These are phyloP conservation scores for Nannizzia gypsea DNA, from an alignment of 2,329 filamentous ascomycete genomes.

Conservation along the genomic window DNA sequence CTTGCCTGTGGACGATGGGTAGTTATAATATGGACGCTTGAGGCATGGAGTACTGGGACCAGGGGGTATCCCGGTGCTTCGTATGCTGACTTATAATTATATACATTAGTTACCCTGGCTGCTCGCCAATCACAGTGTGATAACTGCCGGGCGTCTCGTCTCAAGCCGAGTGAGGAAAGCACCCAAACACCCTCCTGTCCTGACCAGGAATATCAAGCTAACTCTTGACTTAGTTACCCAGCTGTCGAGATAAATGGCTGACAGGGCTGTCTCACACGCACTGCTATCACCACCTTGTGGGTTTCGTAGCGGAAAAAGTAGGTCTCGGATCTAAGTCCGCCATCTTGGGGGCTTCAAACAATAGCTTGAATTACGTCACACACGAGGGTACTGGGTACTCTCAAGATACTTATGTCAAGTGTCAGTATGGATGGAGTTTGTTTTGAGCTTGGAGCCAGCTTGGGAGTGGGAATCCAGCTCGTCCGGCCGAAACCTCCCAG, in stretches of 20 bases:
- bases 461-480: not conserved
- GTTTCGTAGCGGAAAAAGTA: not conserved
- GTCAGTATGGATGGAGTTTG: too few species aligned
- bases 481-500: not conserved
- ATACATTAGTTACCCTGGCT: not conserved
- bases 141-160: not conserved
- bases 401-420: too few species aligned
- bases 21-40: not conserved
- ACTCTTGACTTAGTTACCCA: not conserved
- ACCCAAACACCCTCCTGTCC: not conserved
- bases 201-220: not conserved
- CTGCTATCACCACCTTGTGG: not conserved
- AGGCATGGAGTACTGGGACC: not conserved
- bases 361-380: conserved; percentile 2
- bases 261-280: not conserved
- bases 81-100: not conserved
- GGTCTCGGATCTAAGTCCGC: not conserved
- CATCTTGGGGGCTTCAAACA: not conserved
- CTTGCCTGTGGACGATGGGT: not conserved
- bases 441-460: not conserved
- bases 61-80: not conserved
- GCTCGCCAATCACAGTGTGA: not conserved
- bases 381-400: not conserved
- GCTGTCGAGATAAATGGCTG: not conserved
- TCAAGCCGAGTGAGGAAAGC: too few species aligned